Evolutionary conservation across 169 alveolate species (phyloP).

Genomic region (Eimeria sp.): DNA sequence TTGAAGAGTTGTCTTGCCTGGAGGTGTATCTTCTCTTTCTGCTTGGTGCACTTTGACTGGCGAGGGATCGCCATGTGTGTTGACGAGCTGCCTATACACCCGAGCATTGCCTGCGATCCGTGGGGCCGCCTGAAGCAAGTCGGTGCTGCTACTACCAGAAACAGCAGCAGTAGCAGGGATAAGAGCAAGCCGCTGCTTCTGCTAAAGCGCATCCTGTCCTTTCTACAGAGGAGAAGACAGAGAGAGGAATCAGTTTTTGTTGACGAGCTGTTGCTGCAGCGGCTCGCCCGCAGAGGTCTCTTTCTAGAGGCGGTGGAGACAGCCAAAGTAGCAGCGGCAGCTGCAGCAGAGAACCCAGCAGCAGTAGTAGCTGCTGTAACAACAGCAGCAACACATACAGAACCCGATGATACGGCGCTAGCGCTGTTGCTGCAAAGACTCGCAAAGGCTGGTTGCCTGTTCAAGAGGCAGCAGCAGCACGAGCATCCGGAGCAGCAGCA

Average conservation of each 20-base stretch:
- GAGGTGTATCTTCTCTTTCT: conserved; percentile 39
- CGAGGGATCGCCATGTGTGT: conserved; percentile 85
- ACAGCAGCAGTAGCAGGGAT: background rate
- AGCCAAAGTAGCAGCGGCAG: background rate
- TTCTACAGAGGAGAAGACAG: background rate
- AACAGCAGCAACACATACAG: background rate
- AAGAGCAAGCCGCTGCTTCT: background rate
- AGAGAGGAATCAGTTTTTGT: conserved; percentile 53
- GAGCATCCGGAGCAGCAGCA: conserved; percentile 20
- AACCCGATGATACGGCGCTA: conserved; percentile 65
- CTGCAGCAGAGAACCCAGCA: background rate
- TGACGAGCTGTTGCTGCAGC: conserved; percentile 81
- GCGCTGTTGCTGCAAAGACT: conserved; percentile 84
- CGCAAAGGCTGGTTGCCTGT: conserved; percentile 83
- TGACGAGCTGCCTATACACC: conserved; percentile 78
- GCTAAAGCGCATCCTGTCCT: conserved; percentile 69
- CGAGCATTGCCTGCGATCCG: conserved; percentile 2
- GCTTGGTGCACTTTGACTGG: conserved; percentile 85
- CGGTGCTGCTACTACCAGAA: background rate
- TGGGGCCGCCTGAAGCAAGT: conserved; percentile 42
- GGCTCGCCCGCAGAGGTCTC: conserved; percentile 85
- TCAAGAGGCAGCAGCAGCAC: conserved; percentile 17
- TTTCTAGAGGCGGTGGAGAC: conserved; percentile 58
- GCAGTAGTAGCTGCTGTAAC: background rate
- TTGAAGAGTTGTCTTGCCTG: background rate